These are phyloP conservation scores for Coemansia sp. DNA, from an alignment of 192 early-diverging fungal species.

Conservation along the genomic window DNA sequence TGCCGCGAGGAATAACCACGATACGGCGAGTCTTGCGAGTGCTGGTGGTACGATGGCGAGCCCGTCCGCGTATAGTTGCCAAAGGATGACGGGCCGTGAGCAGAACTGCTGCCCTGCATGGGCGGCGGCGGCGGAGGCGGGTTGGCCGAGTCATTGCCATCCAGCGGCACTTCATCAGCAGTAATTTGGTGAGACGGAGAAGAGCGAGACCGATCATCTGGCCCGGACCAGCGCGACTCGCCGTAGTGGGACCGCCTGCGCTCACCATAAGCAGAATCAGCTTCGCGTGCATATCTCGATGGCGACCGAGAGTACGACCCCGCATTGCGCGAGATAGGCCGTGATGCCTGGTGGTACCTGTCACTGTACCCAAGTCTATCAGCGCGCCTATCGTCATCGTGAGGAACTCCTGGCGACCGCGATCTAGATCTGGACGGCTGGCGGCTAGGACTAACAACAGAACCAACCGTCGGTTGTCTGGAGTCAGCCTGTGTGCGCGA, in stretches of 20 bases:
- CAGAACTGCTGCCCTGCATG: slow-evolving; percentile 5
- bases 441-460: slow-evolving; percentile 2
- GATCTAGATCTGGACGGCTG: slow-evolving; percentile 28
- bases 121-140: slow-evolving; percentile 31
- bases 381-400: slow-evolving; percentile 17
- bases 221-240: slow-evolving; percentile 20
- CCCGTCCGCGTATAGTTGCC: slow-evolving; percentile 7
- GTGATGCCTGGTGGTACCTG: slow-evolving; percentile 14
- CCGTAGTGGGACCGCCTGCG: slow-evolving; percentile 17
- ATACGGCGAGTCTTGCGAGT: slow-evolving; percentile 26
- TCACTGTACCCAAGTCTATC: slow-evolving; percentile 17
- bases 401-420: slow-evolving; percentile 19
- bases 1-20: slow-evolving; percentile 29
- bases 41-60: slow-evolving; percentile 17
- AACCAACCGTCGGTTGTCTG: not conserved
- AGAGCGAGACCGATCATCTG: not conserved
- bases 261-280: slow-evolving; percentile 5
- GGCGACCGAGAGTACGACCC: slow-evolving; percentile 30
- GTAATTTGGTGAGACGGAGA: not conserved
- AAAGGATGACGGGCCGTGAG: slow-evolving; percentile 9
- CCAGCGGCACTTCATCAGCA: not conserved
- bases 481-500: not conserved
- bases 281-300: slow-evolving; percentile 10
- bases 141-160: not conserved
- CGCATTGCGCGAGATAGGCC: slow-evolving; percentile 17